A percentile compares a stretch with the other conserved stretches of the same genome.
These are phyloP conservation scores for Malus sieversii DNA, from an alignment of 306 rosid genomes.

Conservation along the genomic window DNA sequence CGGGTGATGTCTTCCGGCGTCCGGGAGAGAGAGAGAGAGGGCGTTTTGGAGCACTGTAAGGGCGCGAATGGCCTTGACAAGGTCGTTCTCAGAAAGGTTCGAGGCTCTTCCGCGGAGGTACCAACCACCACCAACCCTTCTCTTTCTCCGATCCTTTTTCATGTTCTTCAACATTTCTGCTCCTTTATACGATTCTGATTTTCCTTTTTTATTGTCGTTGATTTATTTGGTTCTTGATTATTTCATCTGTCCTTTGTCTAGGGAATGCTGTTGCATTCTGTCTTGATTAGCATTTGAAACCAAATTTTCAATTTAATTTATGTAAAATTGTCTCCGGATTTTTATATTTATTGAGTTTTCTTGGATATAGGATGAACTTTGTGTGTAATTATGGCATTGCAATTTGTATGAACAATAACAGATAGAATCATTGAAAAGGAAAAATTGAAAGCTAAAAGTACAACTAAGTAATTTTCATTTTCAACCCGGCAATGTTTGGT, in stretches of 20 bases:
- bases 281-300: not conserved
- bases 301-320: not conserved
- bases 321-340: not conserved
- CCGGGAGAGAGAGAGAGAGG: not conserved
- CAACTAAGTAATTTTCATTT: not conserved
- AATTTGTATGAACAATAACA: not conserved
- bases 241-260: no score
- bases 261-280: not conserved
- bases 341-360: not conserved
- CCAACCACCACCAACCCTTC: conserved; percentile 11
- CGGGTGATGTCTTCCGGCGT: conserved; percentile 19
- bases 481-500: not conserved
- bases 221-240: not conserved
- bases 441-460: not conserved
- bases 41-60: conserved; percentile 26
- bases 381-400: not conserved
- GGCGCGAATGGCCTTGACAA: conserved; percentile 49
- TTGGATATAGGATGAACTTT: not conserved
- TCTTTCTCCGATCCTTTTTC: not conserved
- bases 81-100: conserved; percentile 47
- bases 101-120: conserved; percentile 61
- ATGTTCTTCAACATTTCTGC: not conserved
- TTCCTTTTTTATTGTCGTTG: not conserved
- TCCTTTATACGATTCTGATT: not conserved
- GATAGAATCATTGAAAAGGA: not conserved